Base-by-base conservation (phyloP, 2,329 filamentous ascomycete genomes). In the Tolypocladium ovalisporum region DNA sequence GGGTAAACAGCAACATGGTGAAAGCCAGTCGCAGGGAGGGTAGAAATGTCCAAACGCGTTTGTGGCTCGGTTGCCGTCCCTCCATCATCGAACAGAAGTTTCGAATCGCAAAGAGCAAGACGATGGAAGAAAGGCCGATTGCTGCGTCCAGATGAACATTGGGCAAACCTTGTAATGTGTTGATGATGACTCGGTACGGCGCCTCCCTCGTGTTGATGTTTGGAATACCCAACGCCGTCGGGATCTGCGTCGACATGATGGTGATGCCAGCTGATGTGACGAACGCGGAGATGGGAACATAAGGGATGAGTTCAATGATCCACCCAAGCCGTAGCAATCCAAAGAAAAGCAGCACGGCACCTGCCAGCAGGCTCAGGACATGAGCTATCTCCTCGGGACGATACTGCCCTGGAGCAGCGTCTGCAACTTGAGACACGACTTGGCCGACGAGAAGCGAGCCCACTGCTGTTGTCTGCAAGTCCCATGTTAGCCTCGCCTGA, bases 21-120 rank as follows among this genome's bases (percentile, higher is more conserved):
- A 92, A 89, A 0, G 84, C 87, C 34, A 89, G 85, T 13, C 89
- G 82, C 8, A 92, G 75, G 0, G 89, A 91, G n/a, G 83, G 86
- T 39, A 84, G 68, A 69, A 89, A 90, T 66, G 89, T 88, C 79
- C 85, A 90, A 6, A 82, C 66, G 69, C 87, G 87, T 58, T 80
- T 79, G 53, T 75, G 76, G 7, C 74, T 67, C 0, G 89, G 88
- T 56, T 84, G 76, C 59, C 79, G 81, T 66, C 76, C 79, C 22
- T 84, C 86, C 68, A 84, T 78, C 56, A 71, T 77, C 54, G 76
- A 79, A 73, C 87, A 90, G 52, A 73, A 73, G 52, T 70, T 79
- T 4, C 87, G 79, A 63, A 88, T 83, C 27, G 80, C 66, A 65
- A 89, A 89, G 2, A 92, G 78, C 66, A 88, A 74, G 8, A 80